phyloP scores from a whole-genome alignment of 805 yeast genomes.

The Ogataea polymorpha region DNA sequence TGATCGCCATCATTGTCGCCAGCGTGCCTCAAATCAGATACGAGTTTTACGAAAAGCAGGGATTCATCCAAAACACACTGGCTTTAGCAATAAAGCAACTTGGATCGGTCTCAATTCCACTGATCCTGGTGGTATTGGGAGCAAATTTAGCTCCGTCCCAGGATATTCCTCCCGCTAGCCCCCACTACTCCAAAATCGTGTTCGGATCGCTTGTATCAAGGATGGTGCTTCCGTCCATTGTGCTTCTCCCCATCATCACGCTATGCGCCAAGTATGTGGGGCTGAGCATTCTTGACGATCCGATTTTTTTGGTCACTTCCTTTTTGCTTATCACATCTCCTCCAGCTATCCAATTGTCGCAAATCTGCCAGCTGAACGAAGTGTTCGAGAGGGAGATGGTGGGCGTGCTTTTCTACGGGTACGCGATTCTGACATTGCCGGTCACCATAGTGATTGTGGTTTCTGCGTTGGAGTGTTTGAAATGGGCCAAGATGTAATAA shows the following conservation, averaged over 20 bases:
- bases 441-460: constrained; percentile 72
- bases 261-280: constrained; percentile 59
- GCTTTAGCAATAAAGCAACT: constrained; percentile 61
- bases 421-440: constrained; percentile 71
- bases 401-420: constrained; percentile 79
- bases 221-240: constrained; percentile 72
- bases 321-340: constrained; percentile 75
- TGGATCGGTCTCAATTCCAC: constrained; percentile 75
- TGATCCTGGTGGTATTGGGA: constrained; percentile 72
- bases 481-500: constrained; percentile 29
- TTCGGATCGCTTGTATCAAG: constrained; percentile 70
- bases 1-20: constrained; percentile 65
- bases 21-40: constrained; percentile 56
- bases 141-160: constrained; percentile 70
- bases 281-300: constrained; percentile 73
- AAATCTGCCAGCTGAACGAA: constrained; percentile 73
- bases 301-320: constrained; percentile 73
- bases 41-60: constrained; percentile 53
- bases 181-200: constrained; percentile 59
- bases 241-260: constrained; percentile 66
- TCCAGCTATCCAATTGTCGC: constrained; percentile 81
- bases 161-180: constrained; percentile 65
- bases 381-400: constrained; percentile 80
- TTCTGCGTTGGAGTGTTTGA: constrained; percentile 54
- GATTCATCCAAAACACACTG: constrained; percentile 65